Base-by-base conservation (phyloP, 73 alveolate genomes). In the Paramecium caudatum region DNA sequence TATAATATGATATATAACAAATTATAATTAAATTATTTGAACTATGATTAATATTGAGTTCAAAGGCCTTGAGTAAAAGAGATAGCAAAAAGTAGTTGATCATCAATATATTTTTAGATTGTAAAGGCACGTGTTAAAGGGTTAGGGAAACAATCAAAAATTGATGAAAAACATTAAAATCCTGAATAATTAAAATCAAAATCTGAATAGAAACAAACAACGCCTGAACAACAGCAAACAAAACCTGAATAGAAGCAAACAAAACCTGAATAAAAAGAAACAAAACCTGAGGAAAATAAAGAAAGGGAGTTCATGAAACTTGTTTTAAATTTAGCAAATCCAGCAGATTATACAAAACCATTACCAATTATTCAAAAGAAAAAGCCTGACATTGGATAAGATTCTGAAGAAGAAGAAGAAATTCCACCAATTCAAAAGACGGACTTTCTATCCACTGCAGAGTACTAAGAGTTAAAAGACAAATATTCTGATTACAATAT, bases 391-490 rank as follows among this genome's bases (percentile, higher is more conserved):
- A 65, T 17, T 30, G 34, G 2, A 3, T 27, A 65, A 25, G 10
- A 34, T 0, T 36, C 16, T 5, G 68, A 74, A 30, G 88, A 74
- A 25, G 65, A 36, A 12, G 63, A 74, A 25, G 69, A 74, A 17
- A 23, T 6, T 9, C 43, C 2, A 10, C 10, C 5, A 8, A 74
- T 74, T 3, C 33, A 74, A 3, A 74, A 47, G 43, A 74, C 88
- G 7, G 88, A 74, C 55, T 74, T 74, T 21, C 88, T 74, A 8
- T 12, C 43, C n/a, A 37, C 88, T 10, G 88, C 88, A 41, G 88
- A 74, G 19, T 74, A 74, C 43, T 45, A 74, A 43, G 88, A 74
- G 19, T 37, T 74, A 21, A 13, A 41, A 17, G 88, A 74, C 17
- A 16, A 8, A 17, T 74, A 74, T 74, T 74, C 88, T 10, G 88